Percentiles rank a stretch among this genome's conserved stretches.
These are phyloP conservation scores for Fusarium devonianum DNA, from an alignment of 2,329 filamentous ascomycete genomes.

Conservation along the genomic window DNA sequence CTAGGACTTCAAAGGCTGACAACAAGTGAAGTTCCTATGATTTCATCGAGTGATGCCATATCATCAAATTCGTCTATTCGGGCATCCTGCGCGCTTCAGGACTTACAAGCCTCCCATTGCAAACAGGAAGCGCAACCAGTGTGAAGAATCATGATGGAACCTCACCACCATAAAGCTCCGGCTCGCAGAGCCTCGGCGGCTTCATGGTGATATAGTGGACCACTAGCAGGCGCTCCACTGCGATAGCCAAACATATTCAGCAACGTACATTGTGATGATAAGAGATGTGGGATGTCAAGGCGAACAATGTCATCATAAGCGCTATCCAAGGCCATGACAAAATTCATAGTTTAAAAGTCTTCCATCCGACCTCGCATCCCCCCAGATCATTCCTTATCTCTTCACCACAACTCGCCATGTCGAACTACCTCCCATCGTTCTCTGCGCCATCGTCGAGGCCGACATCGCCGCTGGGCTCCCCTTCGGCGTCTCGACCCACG, in stretches of 20 bases:
- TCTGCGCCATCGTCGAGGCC: conserved; percentile 35
- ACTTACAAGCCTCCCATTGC: too few relatives aligned
- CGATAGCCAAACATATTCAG: conserved; percentile 10
- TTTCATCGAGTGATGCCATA: too few relatives aligned
- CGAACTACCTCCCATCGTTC: conserved; percentile 34
- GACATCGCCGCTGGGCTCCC: conserved; percentile 27
- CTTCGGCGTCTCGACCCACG: conserved; percentile 30
- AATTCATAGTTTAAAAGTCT: not conserved
- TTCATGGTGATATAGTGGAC: conserved; percentile 37
- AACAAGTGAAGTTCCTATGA: too few relatives aligned
- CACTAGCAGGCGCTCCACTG: conserved; percentile 23
- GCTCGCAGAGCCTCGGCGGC: conserved; percentile 30
- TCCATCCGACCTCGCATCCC: conserved; percentile 20
- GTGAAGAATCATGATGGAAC: conserved; percentile 5
- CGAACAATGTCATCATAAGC: conserved; percentile 29
- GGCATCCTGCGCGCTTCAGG: too few relatives aligned
- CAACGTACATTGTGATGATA: conserved; percentile 21
- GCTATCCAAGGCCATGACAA: conserved; percentile 3
- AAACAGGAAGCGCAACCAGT: too few relatives aligned
- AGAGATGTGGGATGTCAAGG: conserved; percentile 8
- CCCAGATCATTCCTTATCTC: not conserved
- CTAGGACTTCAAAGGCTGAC: not conserved
- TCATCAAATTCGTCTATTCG: too few relatives aligned
- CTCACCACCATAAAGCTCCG: too few relatives aligned
- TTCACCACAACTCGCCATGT: conserved; percentile 24